phyloP scores from a whole-genome alignment of 305 asterid genomes.

The Fraxinus dipetala region DNA sequence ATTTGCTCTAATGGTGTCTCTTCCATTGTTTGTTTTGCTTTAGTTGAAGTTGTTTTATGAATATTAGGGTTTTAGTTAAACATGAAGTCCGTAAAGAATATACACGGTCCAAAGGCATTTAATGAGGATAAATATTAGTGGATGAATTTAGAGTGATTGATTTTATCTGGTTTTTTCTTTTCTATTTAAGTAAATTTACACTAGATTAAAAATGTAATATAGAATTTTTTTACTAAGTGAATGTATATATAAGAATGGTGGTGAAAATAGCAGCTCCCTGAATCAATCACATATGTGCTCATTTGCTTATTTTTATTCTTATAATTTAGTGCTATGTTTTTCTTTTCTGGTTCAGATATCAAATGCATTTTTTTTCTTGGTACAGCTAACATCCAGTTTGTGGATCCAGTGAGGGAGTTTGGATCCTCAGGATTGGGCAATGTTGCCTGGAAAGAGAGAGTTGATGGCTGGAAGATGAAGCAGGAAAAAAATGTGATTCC shows the following conservation, averaged over 20 bases:
- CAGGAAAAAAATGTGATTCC: constrained; percentile 87
- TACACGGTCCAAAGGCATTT: background rate
- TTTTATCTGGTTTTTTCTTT: background rate
- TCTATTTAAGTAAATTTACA: background rate
- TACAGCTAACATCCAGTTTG: constrained; percentile 67
- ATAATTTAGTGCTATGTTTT: background rate
- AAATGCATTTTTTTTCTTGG: constrained; percentile 19
- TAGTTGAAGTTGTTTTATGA: background rate
- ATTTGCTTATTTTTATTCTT: background rate
- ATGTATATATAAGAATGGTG: constrained; percentile 16
- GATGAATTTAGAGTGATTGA: background rate
- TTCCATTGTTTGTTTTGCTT: background rate
- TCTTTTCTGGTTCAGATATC: constrained; percentile 21
- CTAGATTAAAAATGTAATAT: background rate
- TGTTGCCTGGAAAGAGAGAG: constrained; percentile 99
- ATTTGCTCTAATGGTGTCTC: background rate
- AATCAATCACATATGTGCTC: constrained; percentile 26
- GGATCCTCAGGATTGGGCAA: constrained; percentile 91
- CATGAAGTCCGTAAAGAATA: background rate
- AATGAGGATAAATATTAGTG: background rate
- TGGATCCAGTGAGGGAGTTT: constrained; percentile 91
- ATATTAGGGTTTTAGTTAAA: background rate
- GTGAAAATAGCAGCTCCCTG: background rate
- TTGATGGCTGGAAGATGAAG: constrained; percentile 99
- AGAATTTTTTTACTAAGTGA: background rate